phyloP scores from a whole-genome alignment of 2,329 filamentous ascomycete genomes.

The Penicillium sp. region DNA sequence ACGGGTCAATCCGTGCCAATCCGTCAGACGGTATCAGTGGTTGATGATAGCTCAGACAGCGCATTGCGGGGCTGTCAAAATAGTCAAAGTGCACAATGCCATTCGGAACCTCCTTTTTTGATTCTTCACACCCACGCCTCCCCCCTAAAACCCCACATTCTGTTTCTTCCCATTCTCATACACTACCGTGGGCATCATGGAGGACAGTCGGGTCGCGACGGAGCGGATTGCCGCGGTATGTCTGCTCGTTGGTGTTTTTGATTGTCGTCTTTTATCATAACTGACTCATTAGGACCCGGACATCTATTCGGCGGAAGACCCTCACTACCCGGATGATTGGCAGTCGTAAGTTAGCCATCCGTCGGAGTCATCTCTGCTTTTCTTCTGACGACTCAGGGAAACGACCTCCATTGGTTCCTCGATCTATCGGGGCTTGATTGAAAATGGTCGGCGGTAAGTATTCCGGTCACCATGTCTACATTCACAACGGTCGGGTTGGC shows the following conservation, averaged over 20 bases:
- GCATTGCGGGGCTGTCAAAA: background rate
- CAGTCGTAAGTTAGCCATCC: slow-evolving; percentile 10
- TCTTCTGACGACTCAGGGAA: slow-evolving; percentile 3
- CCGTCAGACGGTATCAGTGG: background rate
- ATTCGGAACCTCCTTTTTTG: background rate
- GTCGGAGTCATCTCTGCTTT: background rate
- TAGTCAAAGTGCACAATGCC: background rate
- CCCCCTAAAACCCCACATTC: background rate
- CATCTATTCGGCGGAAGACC: background rate
- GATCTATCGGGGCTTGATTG: slow-evolving; percentile 14
- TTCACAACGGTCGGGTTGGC: background rate
- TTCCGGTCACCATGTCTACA: background rate
- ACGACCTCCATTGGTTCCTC: slow-evolving; percentile 15
- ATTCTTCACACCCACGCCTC: background rate
- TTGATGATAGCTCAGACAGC: background rate
- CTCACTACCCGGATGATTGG: slow-evolving; percentile 12
- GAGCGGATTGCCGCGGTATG: background rate
- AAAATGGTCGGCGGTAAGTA: slow-evolving; percentile 16
- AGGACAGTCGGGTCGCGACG: background rate
- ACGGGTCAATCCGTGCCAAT: background rate
- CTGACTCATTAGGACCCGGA: slow-evolving; percentile 8
- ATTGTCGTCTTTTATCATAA: background rate
- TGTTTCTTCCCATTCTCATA: background rate
- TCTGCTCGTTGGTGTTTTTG: background rate
- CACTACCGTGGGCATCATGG: background rate